Conservation (phyloP, 2,329 filamentous ascomycete species). For the Calycina marina region DNA sequence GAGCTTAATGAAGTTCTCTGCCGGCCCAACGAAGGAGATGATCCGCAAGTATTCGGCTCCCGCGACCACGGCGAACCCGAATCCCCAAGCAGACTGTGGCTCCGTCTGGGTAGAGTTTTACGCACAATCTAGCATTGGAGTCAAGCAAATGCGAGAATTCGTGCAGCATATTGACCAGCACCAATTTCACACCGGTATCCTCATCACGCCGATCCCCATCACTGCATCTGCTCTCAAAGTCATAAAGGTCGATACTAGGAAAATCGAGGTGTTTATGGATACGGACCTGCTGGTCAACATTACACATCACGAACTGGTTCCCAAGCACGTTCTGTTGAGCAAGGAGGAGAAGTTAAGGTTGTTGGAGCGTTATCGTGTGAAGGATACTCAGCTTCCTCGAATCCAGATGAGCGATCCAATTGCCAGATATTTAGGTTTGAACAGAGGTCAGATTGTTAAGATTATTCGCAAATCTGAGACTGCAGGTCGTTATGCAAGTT, state of each 20-base stretch:
- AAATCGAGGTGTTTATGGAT: conserved; percentile 91
- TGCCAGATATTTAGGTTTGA: conserved; percentile 78
- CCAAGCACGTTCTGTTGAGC: conserved; percentile 81
- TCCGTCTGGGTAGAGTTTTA: conserved; percentile 92
- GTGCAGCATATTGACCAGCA: conserved; percentile 67
- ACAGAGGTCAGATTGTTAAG: conserved; percentile 91
- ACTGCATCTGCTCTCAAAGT: conserved; percentile 81
- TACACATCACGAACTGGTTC: conserved; percentile 92
- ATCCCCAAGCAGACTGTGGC: conserved; percentile 62
- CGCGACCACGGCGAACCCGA: conserved; percentile 51
- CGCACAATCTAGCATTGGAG: conserved; percentile 63
- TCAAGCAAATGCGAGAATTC: conserved; percentile 84
- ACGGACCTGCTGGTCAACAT: conserved; percentile 96
- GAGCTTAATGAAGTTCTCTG: conserved; percentile 73
- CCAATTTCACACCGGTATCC: conserved; percentile 79
- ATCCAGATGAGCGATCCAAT: conserved; percentile 89
- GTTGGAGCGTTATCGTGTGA: conserved; percentile 80
- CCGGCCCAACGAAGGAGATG: conserved; percentile 73
- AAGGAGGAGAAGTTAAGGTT: conserved; percentile 78
- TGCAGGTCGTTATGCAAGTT: conserved; percentile 91
- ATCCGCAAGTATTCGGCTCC: conserved; percentile 67
- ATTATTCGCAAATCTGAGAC: conserved; percentile 95
- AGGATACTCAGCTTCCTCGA: conserved; percentile 91
- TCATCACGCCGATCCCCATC: conserved; percentile 70
- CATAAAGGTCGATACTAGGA: conserved; percentile 61